A percentile compares a stretch with the other conserved stretches of the same genome.
These are phyloP conservation scores for Singerocomus rubriflavus DNA, from an alignment of 1,284 basidiomycete species.

Conservation along the genomic window DNA sequence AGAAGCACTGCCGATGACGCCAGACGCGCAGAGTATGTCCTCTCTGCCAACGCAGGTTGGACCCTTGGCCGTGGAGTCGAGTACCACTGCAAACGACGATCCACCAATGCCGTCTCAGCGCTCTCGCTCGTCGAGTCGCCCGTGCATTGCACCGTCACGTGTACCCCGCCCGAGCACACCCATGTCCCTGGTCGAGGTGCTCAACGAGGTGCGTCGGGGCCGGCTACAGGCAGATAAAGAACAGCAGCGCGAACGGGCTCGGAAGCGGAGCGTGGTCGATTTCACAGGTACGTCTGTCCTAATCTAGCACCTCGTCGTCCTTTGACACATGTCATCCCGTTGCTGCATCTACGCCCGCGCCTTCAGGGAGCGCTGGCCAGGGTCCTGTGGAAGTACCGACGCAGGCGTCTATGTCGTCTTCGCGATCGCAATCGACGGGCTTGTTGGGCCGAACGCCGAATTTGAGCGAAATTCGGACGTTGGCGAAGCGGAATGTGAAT, in stretches of 20 bases:
- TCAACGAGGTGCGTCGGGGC: constrained; percentile 22
- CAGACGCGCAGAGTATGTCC: neutral
- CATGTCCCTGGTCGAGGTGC: constrained; percentile 20
- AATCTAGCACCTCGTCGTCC: neutral
- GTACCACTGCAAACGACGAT: neutral
- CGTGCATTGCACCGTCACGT: constrained; percentile 27
- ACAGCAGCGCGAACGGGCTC: neutral
- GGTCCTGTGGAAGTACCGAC: neutral
- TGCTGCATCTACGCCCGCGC: neutral
- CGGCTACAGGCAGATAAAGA: neutral
- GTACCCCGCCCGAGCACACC: constrained; percentile 14
- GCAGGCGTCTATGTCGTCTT: too few relatives aligned
- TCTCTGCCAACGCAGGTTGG: neutral
- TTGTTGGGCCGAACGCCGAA: constrained; percentile 11
- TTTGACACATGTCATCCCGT: neutral
- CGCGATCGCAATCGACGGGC: neutral
- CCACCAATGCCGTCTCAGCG: neutral
- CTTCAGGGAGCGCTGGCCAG: neutral
- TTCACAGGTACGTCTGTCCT: neutral
- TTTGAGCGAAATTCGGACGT: constrained; percentile 17
- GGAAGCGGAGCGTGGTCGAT: neutral
- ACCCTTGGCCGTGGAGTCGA: neutral
- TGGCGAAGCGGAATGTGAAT: constrained; percentile 10
- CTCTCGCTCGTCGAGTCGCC: constrained; percentile 5
- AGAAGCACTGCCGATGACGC: neutral